Evolutionary conservation across 805 yeast species (phyloP).

Genomic region (Suhomyces vadensis): DNA sequence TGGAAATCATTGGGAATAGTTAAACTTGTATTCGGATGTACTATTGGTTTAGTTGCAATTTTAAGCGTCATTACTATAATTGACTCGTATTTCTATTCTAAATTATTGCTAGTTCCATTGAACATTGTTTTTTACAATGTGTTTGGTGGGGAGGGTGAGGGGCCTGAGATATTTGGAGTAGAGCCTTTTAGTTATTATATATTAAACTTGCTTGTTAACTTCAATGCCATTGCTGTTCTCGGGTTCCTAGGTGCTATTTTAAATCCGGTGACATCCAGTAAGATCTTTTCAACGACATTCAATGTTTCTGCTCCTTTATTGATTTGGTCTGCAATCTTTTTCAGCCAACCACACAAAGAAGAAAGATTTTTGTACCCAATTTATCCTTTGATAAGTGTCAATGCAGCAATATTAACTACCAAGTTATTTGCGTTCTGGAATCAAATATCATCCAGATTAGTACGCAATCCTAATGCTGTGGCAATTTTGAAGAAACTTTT

Average conservation of each 20-base stretch:
- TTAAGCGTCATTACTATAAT: slow-evolving; percentile 34
- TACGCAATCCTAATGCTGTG: slow-evolving; percentile 5
- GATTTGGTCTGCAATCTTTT: slow-evolving; percentile 69
- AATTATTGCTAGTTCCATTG: slow-evolving; percentile 66
- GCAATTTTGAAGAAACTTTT: slow-evolving; percentile 9
- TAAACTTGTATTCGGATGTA: slow-evolving; percentile 15
- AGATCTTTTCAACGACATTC: slow-evolving; percentile 16
- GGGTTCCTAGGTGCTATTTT: slow-evolving; percentile 41
- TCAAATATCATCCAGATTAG: slow-evolving; percentile 7
- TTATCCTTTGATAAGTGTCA: slow-evolving; percentile 65
- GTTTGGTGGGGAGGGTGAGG: slow-evolving; percentile 62
- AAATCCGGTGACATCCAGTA: slow-evolving; percentile 19
- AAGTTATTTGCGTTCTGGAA: slow-evolving; percentile 12
- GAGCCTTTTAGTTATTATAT: slow-evolving; percentile 78
- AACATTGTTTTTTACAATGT: slow-evolving; percentile 87
- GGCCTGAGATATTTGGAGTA: slow-evolving; percentile 88
- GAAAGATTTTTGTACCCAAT: slow-evolving; percentile 88
- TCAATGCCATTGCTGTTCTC: slow-evolving; percentile 54
- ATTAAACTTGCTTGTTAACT: slow-evolving; percentile 69
- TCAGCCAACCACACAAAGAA: slow-evolving; percentile 85
- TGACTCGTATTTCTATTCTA: slow-evolving; percentile 65
- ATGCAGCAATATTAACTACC: slow-evolving; percentile 55
- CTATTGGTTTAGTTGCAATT: slow-evolving; percentile 20
- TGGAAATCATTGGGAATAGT: slow-evolving; percentile 7
- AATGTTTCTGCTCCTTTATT: slow-evolving; percentile 45